Conservation (phyloP, 306 rosid species). For the Acacia confusa region DNA sequence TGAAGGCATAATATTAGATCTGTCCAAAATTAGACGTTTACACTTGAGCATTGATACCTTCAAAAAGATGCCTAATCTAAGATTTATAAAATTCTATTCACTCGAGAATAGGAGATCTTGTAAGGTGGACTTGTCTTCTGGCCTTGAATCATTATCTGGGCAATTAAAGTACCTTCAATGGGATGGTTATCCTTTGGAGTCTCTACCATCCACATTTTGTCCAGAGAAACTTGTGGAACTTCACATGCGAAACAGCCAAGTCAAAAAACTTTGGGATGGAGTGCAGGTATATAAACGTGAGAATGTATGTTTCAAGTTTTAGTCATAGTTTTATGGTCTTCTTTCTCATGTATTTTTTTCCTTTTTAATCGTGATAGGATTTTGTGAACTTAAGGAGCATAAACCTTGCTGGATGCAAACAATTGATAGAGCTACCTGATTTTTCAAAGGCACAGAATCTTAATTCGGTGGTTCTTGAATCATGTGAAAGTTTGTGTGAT, state of each 20-base stretch:
- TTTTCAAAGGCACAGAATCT: conserved; percentile 13
- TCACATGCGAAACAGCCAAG: neutral
- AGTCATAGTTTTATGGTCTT: neutral
- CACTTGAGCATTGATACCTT: conserved; percentile 6
- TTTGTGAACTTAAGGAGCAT: neutral
- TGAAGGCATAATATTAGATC: conserved; percentile 30
- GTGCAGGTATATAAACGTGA: conserved; percentile 1
- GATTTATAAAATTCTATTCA: conserved; percentile 18
- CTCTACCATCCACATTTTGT: conserved; percentile 20
- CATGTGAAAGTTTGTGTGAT: neutral
- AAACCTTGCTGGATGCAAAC: neutral
- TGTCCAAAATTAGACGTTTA: neutral
- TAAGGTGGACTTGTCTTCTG: neutral
- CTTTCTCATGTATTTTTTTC: neutral
- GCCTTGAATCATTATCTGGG: neutral
- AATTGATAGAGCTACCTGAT: conserved; percentile 23
- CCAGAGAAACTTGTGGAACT: neutral
- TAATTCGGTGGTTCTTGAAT: neutral
- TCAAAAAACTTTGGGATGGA: conserved; percentile 30
- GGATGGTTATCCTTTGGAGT: conserved; percentile 1
- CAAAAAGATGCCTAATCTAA: conserved; percentile 24
- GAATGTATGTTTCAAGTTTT: neutral
- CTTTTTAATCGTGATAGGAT: neutral
- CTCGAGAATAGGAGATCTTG: neutral
- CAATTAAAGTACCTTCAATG: conserved; percentile 26